Evolutionary conservation across 2,329 filamentous ascomycete species (phyloP).

Genomic region (Venturia nashicola): DNA sequence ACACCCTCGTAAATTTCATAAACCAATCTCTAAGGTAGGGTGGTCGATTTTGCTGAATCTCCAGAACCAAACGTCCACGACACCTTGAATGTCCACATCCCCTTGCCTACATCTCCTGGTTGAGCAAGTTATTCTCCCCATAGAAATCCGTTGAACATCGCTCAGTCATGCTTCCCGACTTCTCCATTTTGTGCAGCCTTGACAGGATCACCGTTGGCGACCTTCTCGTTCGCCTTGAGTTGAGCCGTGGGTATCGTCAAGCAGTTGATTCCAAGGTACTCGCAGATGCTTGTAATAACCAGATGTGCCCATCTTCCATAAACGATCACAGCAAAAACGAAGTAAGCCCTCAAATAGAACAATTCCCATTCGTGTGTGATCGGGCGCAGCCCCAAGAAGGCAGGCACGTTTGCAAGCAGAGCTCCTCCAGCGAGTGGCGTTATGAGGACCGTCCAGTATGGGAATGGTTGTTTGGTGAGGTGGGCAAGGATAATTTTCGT

Average conservation of each 20-base stretch:
- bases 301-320: constrained; percentile 91
- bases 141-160: background rate
- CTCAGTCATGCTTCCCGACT: background rate
- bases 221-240: background rate
- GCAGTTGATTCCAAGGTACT: constrained; percentile 86
- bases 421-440: constrained; percentile 78
- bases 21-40: background rate
- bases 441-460: constrained; percentile 90
- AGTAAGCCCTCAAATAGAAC: constrained; percentile 73
- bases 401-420: constrained; percentile 66
- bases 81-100: background rate
- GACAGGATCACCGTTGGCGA: background rate
- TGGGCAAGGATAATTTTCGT: constrained; percentile 98
- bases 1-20: background rate
- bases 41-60: background rate
- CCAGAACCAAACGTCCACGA: background rate
- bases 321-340: constrained; percentile 68
- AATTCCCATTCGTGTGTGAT: constrained; percentile 44
- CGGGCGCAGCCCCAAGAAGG: constrained; percentile 4
- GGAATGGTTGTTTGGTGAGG: constrained; percentile 84
- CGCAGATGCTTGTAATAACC: constrained; percentile 83
- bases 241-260: constrained; percentile 54
- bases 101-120: background rate
- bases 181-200: background rate
- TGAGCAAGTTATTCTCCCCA: background rate